Percentiles rank a stretch among this genome's conserved stretches.
Evolutionary conservation across 192 early-diverging fungal species (phyloP).

Genomic region (Linnemannia hyalina): DNA sequence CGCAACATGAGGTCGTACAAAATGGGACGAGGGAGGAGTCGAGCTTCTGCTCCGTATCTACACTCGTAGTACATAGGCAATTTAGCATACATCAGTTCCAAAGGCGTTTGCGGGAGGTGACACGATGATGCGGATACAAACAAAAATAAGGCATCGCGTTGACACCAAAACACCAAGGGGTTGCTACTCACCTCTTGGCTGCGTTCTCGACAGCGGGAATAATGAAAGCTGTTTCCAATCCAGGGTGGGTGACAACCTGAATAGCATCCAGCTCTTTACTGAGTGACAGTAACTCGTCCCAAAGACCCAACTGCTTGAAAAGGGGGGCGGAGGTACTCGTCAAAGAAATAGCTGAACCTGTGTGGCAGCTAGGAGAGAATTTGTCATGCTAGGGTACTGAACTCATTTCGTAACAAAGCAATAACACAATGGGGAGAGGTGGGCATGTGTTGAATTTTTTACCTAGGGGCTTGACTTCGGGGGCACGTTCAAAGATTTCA

Average conservation of each 20-base stretch:
- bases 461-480: no score
- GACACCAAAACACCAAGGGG: no score
- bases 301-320: slow-evolving; percentile 10
- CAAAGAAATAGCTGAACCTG: no score
- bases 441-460: no score
- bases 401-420: no score
- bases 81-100: not conserved
- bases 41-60: not conserved
- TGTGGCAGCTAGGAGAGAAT: no score
- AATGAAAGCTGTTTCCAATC: not conserved
- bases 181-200: not conserved
- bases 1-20: slow-evolving; percentile 7
- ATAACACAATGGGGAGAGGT: no score
- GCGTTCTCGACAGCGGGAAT: not conserved
- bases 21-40: not conserved
- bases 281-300: not conserved
- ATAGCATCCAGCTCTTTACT: not conserved
- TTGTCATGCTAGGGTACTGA: no score
- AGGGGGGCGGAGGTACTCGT: not conserved
- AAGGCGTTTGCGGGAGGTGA: no score
- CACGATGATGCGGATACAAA: not conserved
- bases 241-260: not conserved
- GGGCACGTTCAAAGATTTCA: no score
- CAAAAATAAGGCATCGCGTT: not conserved
- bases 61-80: no score